Percentiles rank a stretch among this genome's conserved stretches.
Evolutionary conservation across 352 stramenopile genomes (phyloP).

Genomic region (Phytophthora pseudosyringae): DNA sequence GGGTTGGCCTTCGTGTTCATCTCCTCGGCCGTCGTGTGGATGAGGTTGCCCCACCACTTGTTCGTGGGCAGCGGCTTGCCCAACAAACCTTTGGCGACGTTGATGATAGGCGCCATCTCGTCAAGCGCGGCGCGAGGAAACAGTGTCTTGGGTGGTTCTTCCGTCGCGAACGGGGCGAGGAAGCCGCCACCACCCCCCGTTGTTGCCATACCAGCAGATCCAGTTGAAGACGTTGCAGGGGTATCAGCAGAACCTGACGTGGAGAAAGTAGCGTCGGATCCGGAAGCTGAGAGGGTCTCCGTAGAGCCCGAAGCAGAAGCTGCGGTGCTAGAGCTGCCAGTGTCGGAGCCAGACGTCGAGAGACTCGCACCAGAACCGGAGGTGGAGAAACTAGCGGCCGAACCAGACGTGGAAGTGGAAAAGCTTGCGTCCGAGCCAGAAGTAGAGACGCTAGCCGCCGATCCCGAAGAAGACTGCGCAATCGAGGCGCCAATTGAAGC

Average conservation of each 20-base stretch:
- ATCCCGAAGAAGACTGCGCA: neutral
- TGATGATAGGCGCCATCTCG: constrained; percentile 60
- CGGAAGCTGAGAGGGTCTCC: neutral
- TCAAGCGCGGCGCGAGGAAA: constrained; percentile 50
- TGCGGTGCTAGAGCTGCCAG: neutral
- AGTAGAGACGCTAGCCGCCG: neutral
- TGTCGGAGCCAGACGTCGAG: neutral
- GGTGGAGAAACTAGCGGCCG: constrained; percentile 1
- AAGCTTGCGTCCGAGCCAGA: neutral
- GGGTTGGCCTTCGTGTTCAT: constrained; percentile 52
- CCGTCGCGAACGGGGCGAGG: constrained; percentile 48
- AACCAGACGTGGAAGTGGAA: neutral
- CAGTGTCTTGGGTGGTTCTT: constrained; percentile 44
- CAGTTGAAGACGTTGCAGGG: neutral
- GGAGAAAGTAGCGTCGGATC: neutral
- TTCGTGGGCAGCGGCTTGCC: constrained; percentile 68
- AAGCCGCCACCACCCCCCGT: constrained; percentile 13
- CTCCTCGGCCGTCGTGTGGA: constrained; percentile 52
- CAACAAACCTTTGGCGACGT: constrained; percentile 51
- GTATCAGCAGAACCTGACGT: constrained; percentile 2
- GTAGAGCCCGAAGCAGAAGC: neutral
- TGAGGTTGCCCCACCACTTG: constrained; percentile 83
- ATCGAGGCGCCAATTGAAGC: constrained; percentile 6
- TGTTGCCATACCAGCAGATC: neutral
- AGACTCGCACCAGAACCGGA: neutral